Conservation (phyloP, 352 stramenopile genomes). For the Phytophthora lateralis region DNA sequence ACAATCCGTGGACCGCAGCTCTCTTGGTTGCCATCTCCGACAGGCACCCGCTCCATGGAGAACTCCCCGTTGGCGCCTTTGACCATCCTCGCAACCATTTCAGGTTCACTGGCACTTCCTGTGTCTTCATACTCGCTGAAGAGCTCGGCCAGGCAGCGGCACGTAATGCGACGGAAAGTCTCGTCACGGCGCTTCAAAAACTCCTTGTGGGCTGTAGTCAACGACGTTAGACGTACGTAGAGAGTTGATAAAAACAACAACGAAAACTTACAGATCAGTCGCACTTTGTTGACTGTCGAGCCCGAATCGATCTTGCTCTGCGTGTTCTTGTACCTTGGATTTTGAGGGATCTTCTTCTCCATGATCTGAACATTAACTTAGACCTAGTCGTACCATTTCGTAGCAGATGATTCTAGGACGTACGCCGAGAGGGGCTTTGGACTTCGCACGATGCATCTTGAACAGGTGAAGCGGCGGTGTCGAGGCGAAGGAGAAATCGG, state of each 20-base stretch:
- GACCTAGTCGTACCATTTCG: neutral
- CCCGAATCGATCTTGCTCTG: constrained; percentile 82
- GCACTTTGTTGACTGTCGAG: constrained; percentile 78
- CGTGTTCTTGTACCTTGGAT: constrained; percentile 78
- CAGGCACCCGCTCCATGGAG: constrained; percentile 68
- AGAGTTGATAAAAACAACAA: neutral
- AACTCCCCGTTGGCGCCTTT: constrained; percentile 70
- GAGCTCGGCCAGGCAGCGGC: constrained; percentile 71
- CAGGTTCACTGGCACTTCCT: constrained; percentile 46
- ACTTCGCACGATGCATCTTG: constrained; percentile 66
- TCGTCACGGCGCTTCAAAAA: constrained; percentile 85
- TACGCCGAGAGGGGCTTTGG: constrained; percentile 69
- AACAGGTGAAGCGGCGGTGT: constrained; percentile 14
- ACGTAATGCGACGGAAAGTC: constrained; percentile 75
- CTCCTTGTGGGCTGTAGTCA: constrained; percentile 63
- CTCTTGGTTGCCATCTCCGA: constrained; percentile 41
- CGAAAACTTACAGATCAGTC: constrained; percentile 64
- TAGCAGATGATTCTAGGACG: constrained; percentile 1
- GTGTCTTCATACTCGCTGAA: constrained; percentile 78
- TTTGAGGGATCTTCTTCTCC: constrained; percentile 81
- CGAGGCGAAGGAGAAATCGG: constrained; percentile 8
- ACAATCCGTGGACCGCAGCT: constrained; percentile 63
- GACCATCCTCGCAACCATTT: constrained; percentile 82
- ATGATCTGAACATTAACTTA: constrained; percentile 49
- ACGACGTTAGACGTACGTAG: neutral